Percentiles rank a stretch among this genome's conserved stretches.
Evolutionary conservation across 805 yeast genomes (phyloP).

Genomic region (Starmerella lactis-condensi): DNA sequence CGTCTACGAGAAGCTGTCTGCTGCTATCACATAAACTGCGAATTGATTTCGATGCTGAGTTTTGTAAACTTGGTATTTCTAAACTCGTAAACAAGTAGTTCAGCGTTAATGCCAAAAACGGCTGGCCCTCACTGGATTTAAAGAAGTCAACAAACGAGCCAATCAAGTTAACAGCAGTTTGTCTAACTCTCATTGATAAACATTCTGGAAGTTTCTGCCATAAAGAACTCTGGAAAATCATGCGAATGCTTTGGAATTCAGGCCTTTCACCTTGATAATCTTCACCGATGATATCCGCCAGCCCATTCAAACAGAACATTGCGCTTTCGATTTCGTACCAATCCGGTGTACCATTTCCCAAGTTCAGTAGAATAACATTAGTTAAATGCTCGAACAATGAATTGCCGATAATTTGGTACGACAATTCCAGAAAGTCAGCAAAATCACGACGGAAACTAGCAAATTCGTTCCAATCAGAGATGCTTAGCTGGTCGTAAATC

Average conservation of each 20-base stretch:
- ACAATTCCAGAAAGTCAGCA: constrained; percentile 54
- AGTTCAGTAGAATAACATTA: constrained; percentile 9
- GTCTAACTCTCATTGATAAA: constrained; percentile 21
- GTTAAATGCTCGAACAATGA: constrained; percentile 31
- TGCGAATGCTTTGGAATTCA: constrained; percentile 21
- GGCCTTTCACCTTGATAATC: constrained; percentile 10
- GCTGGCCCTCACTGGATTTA: constrained; percentile 28
- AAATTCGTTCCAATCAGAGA: constrained; percentile 35
- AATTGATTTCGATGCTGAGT: constrained; percentile 37
- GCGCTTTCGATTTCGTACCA: constrained; percentile 41
- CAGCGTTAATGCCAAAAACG: constrained; percentile 34
- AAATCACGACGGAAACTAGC: constrained; percentile 51
- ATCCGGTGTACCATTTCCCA: constrained; percentile 8
- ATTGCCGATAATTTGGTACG: constrained; percentile 46
- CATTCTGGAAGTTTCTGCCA: constrained; percentile 18
- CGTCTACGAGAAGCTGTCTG: constrained; percentile 14
- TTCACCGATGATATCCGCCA: constrained; percentile 34
- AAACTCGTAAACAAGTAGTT: constrained; percentile 34
- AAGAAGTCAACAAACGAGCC: constrained; percentile 46
- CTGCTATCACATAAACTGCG: constrained; percentile 27
- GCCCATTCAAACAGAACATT: constrained; percentile 36
- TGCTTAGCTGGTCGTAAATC: constrained; percentile 16
- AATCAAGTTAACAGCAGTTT: constrained; percentile 38
- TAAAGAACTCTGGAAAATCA: constrained; percentile 19
- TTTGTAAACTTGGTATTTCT: constrained; percentile 20